Evolutionary conservation across 768 basidiomycete genomes (phyloP).

Genomic region (Amanita pseudoporphyria): DNA sequence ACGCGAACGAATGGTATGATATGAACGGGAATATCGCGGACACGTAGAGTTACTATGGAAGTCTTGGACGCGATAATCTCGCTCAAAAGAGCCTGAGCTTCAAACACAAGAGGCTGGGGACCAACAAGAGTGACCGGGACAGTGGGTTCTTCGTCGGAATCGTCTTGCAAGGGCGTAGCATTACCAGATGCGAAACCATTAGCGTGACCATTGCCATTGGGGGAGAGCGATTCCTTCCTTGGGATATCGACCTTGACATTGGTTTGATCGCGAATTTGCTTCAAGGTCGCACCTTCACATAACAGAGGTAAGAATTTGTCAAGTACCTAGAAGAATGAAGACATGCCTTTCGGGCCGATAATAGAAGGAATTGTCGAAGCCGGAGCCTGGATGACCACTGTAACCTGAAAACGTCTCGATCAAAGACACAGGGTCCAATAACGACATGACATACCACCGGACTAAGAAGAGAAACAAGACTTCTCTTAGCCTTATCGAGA

Average conservation of each 20-base stretch:
- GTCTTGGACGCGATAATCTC: conserved; percentile 81
- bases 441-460: conserved; percentile 45
- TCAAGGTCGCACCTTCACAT: conserved; percentile 71
- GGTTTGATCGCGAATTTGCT: conserved; percentile 87
- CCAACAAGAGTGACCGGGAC: conserved; percentile 81
- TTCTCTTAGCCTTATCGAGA: conserved; percentile 79
- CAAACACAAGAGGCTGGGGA: conserved; percentile 65
- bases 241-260: conserved; percentile 87
- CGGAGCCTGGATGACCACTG: conserved; percentile 70
- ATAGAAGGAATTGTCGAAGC: conserved; percentile 83
- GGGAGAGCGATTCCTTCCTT: conserved; percentile 71
- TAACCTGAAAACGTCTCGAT: conserved; percentile 37
- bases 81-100: conserved; percentile 74
- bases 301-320: conserved; percentile 7
- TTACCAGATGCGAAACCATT: conserved; percentile 41
- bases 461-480: conserved; percentile 64
- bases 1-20: conserved; percentile 80
- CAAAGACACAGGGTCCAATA: conserved; percentile 8
- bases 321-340: background rate
- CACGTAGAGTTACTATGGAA: conserved; percentile 65
- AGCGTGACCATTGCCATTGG: too few species aligned
- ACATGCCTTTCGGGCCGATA: conserved; percentile 82
- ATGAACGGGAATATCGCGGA: conserved; percentile 78
- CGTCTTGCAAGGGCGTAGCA: conserved; percentile 37
- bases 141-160: conserved; percentile 75